Base-by-base conservation (phyloP, 2,329 filamentous ascomycete species). In the Septoria linicola region DNA sequence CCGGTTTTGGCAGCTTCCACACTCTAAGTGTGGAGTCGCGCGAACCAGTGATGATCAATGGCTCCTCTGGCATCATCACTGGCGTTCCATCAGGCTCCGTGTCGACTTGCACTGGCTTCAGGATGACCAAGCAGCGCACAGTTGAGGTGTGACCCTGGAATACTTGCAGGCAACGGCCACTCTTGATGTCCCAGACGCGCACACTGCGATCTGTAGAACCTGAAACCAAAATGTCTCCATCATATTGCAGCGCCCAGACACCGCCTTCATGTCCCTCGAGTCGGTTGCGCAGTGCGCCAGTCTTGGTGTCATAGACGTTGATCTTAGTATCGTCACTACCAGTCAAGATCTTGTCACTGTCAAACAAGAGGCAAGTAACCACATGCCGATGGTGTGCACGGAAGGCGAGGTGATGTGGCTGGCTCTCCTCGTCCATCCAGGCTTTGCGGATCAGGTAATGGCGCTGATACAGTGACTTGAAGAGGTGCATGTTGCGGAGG, bases 151-250 rank as follows among this genome's bases (percentile, higher is more conserved):
- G 93, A 0, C 93, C 95, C 66, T 96, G 91, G 68, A 99, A 99
- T 0, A 96, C 86, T 67, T 99, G 93, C 8, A 91, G 92, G 70
- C 92, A 96, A 39, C 88, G 81, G 0, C 91, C 93, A 63, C 87
- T 87, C 66, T 95, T 89, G 58, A 99, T 96, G 67, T 99, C 92
- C 93, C 93, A 99, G 0, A 99, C 92, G n/a, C 93, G 84, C n/a
- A 99, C 93, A 8, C 93, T 95, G 40, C 93, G 81, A 71, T 99
- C 93, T 0, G 93, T 99, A 5, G 91, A 96, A 2, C 93, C 93
- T 13, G 93, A 99, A 2, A 99, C 93, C 16, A 99, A 75, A 13
- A 88, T 89, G 66, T 97, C 96, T 43, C 91, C 92, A 66, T 96
- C 86, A 67, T 97, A 99, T 69, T 97, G 91, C 46, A 99, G 74